Conservation (phyloP, 2,329 filamentous ascomycete genomes). For the Cylindrodendrum hubeiense region DNA sequence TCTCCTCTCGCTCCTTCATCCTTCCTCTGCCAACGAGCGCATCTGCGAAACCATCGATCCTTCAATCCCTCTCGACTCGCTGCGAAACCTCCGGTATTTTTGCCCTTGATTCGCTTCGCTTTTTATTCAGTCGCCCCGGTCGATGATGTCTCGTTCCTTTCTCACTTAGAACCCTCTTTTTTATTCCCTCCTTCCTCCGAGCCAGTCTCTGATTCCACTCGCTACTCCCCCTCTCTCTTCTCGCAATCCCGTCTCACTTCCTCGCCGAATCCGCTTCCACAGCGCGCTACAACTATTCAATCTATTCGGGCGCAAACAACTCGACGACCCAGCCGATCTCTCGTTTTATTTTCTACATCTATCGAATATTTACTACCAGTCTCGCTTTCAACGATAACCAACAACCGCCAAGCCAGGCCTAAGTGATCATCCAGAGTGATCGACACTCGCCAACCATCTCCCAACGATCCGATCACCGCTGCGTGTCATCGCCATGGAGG, state of each 20-base stretch:
- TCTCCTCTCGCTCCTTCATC: constrained; percentile 44
- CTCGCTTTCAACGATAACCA: constrained; percentile 30
- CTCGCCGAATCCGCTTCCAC: constrained; percentile 28
- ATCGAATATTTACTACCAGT: constrained; percentile 26
- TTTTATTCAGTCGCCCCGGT: constrained; percentile 43
- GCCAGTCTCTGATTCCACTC: constrained; percentile 63
- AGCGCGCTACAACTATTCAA: constrained; percentile 20
- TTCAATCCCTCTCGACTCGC: constrained; percentile 32
- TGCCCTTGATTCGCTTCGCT: constrained; percentile 30
- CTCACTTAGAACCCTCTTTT: constrained; percentile 45
- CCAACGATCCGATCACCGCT: constrained; percentile 23
- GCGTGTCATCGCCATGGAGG: constrained; percentile 33
- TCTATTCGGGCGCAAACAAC: constrained; percentile 14
- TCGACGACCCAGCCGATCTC: constrained; percentile 17
- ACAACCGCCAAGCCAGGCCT: constrained; percentile 28
- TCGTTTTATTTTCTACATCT: constrained; percentile 17
- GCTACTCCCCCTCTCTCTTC: constrained; percentile 48
- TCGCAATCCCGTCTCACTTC: constrained; percentile 19
- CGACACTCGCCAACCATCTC: constrained; percentile 32
- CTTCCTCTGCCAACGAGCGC: constrained; percentile 40
- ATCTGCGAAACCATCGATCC: constrained; percentile 37
- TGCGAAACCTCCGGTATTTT: constrained; percentile 31
- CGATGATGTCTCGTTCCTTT: constrained; percentile 53
- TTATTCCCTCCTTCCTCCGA: constrained; percentile 47
- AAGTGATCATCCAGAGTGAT: constrained; percentile 42